Percentiles rank a stretch among this genome's conserved stretches.
These are phyloP conservation scores for Diplosphaera chodatii DNA, from an alignment of 139 green algal genomes.

Conservation along the genomic window DNA sequence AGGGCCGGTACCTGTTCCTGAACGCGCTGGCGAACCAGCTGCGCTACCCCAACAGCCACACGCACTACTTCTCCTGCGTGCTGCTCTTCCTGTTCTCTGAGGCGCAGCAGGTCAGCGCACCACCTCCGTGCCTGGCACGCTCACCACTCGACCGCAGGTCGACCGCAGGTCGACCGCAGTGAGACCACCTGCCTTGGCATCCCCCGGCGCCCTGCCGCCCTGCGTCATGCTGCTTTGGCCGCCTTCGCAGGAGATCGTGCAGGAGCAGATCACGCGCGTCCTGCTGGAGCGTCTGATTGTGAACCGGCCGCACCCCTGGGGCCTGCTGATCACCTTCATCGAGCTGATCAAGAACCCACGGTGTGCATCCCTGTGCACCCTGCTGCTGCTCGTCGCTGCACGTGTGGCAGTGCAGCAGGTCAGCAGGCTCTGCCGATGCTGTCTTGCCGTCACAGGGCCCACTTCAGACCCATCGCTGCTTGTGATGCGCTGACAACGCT, in stretches of 20 bases:
- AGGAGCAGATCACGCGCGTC: conserved; percentile 96
- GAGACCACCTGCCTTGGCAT: too few species aligned
- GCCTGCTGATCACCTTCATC: conserved; percentile 98
- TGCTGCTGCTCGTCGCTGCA: too few species aligned
- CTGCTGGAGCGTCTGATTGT: conserved; percentile 97
- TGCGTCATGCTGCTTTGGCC: too few species aligned
- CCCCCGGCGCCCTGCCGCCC: too few species aligned
- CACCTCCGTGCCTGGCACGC: too few species aligned
- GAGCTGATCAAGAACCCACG: conserved; percentile 98
- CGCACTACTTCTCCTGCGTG: conserved; percentile 96
- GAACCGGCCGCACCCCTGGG: conserved; percentile 89
- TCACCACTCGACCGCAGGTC: too few species aligned
- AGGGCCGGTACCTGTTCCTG: conserved; percentile 93
- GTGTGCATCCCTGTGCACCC: neutral
- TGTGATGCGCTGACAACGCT: too few species aligned
- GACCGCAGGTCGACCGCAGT: too few species aligned
- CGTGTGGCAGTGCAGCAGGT: neutral
- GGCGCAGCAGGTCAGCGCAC: conserved; percentile 23
- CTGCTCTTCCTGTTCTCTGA: conserved; percentile 91
- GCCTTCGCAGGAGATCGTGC: conserved; percentile 49
- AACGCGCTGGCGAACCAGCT: conserved; percentile 98
- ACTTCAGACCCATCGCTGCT: too few species aligned
- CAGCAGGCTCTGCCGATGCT: too few species aligned
- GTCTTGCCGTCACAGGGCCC: too few species aligned
- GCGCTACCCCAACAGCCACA: conserved; percentile 97